Evolutionary conservation across 179 eudicot species (phyloP).

Genomic region (Spergularia azorica): DNA sequence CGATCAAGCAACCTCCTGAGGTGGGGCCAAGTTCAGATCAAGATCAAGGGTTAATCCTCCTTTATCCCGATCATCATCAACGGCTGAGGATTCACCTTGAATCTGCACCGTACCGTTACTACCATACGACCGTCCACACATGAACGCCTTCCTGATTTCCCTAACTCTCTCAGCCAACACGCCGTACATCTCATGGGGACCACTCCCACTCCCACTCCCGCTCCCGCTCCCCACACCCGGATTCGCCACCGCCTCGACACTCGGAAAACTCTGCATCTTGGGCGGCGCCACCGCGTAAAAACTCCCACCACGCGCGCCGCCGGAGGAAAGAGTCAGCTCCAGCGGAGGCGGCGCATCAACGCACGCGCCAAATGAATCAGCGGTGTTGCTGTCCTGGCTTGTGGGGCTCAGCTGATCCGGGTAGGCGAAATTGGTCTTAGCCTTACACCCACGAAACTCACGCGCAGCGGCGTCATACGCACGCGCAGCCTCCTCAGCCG

Average conservation of each 20-base stretch:
- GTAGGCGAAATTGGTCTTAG: conserved; percentile 29
- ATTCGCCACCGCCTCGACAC: background rate
- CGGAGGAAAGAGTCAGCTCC: conserved; percentile 7
- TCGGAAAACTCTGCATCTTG: background rate
- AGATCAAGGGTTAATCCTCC: conserved; percentile 15
- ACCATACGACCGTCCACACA: conserved; percentile 14
- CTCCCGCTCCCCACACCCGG: no score
- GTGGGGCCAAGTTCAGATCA: conserved; percentile 35
- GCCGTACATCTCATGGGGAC: background rate
- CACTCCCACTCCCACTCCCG: background rate
- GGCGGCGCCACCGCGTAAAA: conserved; percentile 9
- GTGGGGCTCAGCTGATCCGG: background rate
- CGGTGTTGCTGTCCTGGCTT: conserved; percentile 7
- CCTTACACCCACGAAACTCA: conserved; percentile 34
- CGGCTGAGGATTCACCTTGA: conserved; percentile 13
- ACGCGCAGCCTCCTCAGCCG: conserved; percentile 34
- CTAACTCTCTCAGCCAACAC: conserved; percentile 22
- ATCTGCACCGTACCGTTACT: conserved; percentile 2
- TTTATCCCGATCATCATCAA: conserved; percentile 12
- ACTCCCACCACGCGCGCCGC: background rate
- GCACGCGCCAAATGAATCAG: conserved; percentile 16
- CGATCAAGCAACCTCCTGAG: conserved; percentile 29
- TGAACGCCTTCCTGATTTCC: conserved; percentile 14
- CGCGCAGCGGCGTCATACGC: conserved; percentile 32
- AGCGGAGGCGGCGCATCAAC: background rate